phyloP scores from a whole-genome alignment of 1,139 yeast species.

The Meyerozyma athensensis region DNA sequence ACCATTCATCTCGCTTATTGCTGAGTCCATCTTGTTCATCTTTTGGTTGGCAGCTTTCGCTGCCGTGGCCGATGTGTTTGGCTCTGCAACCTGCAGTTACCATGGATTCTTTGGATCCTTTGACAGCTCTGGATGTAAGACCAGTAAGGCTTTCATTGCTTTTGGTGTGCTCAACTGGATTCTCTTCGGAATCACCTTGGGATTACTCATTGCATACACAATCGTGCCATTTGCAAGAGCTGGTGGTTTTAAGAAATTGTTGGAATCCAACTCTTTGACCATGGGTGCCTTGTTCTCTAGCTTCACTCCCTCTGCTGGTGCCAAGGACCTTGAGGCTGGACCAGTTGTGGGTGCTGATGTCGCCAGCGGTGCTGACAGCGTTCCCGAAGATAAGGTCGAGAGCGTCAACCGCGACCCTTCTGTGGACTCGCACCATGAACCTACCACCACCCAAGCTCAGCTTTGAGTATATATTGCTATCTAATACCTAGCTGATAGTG shows the following conservation, averaged over 20 bases:
- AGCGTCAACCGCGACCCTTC: neutral
- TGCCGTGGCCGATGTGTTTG: conserved; percentile 22
- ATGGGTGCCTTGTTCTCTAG: neutral
- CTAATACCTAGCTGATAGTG: neutral
- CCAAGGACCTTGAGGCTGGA: conserved; percentile 3
- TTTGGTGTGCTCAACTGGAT: conserved; percentile 28
- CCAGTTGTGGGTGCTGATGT: neutral
- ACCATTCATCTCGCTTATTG: conserved; percentile 14
- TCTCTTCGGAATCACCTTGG: conserved; percentile 20
- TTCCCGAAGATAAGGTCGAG: neutral
- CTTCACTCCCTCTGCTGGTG: neutral
- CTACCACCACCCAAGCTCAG: too few relatives aligned
- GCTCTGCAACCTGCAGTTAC: neutral
- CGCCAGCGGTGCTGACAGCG: conserved; percentile 3
- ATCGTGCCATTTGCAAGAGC: conserved; percentile 16
- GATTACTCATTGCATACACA: conserved; percentile 18
- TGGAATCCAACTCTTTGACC: neutral
- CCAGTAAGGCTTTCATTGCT: conserved; percentile 27
- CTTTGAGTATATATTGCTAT: too few relatives aligned
- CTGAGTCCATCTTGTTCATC: conserved; percentile 19
- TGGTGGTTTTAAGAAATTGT: neutral
- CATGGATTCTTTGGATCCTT: neutral
- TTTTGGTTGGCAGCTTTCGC: conserved; percentile 18
- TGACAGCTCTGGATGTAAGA: conserved; percentile 15
- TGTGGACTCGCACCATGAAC: too few relatives aligned